Base-by-base conservation (phyloP, 768 basidiomycete species). In the Hebeloma cylindrosporum region DNA sequence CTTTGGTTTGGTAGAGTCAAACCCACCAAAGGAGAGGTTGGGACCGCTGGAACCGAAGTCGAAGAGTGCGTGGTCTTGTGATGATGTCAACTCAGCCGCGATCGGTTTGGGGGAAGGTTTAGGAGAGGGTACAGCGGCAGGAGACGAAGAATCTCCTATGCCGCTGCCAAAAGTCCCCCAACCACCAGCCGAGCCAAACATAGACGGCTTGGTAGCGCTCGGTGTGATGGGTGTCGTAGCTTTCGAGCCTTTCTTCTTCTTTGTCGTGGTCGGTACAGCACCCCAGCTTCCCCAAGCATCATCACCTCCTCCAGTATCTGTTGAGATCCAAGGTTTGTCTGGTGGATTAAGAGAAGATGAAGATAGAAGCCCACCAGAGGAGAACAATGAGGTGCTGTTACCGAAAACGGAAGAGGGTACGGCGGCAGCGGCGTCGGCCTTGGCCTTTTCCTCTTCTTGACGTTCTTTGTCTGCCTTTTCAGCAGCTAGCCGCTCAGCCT, bases 201-300 rank as follows among this genome's bases (percentile, higher is more conserved):
- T 47, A 13, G 52, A 56, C 1, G 55, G 51, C 26, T 40, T 43
- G 5, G 29, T 23, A 1, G 48, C 8, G 4, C n/a, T n/a, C n/a
- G n/a, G n/a, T n/a, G 47, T 22, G 1, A 44, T 17, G 11, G 47
- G 45, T 1, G 54, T 48, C 5, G 45, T 45, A 8, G 40, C 40
- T 41, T 56, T 57, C 10, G 47, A 48, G 13, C 53, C 55, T 44
- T 55, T 57, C 58, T 60, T 60, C 45, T 55, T 55, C 53, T 57
- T 57, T 6, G 18, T 17, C 13, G 33, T 10, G n/a, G 40, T 25
- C 4, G 51, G 30, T 5, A 48, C 38, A 40, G 40, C 41, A 18
- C 50, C 50, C 28, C 50, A 46, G n/a, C 40, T 21, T n/a, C 51
- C 53, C 56, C 56, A 57, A 23, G 21, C 20, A 35, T 60, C 58